Evolutionary conservation across 2,329 filamentous ascomycete species (phyloP), one percentile per base, ranked within the genome.

Genomic region (Escovopsis weberi): DNA sequence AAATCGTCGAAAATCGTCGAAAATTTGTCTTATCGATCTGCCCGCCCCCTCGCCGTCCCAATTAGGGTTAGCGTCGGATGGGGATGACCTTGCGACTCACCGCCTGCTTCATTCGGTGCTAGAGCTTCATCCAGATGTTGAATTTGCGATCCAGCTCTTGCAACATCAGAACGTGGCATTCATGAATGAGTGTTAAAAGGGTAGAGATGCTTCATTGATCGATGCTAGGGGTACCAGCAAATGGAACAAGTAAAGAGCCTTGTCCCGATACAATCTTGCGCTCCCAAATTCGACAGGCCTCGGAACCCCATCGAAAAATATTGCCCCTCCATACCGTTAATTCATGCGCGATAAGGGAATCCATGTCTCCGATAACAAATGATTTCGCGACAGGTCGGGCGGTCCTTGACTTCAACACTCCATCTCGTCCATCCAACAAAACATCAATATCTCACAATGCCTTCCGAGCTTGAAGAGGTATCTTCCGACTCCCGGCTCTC

Each of bases 401-500:
- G 11, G 11, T 3, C 15, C 2, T 32, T 7, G 11, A 9, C 28
- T 9, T 32, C 7, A 7, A 32, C 28, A 32, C 8, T 11, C 11
- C 28, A 32, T 9, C 28, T 32, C 11, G 28, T 32, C 18, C 2
- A 37, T 37, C 18, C 9, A 37, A 11, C 15, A 19, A 12, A 36
- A 37, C 28, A n/a, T 33, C 38, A 36, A 37, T 32, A n/a, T 33
- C 38, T 37, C 47, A 71, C 50, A 30, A 87, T 88, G 83, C 74
- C 81, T 42, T 80, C 80, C 37, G 81, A 87, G 66, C 61, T 87
- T 37, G 81, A 86, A 66, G 82, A 87, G 65, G 82, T 85, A 66
- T 23, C 23, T 23, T 6, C 36, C 12, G 48, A 43, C 36, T n/a
- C 33, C 41, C 30, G 10, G 43, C 47, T 12, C 12, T 4, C 9